These are phyloP conservation scores for Aristolochia californica DNA, from an alignment of 164 flowering plant species.

Conservation along the genomic window DNA sequence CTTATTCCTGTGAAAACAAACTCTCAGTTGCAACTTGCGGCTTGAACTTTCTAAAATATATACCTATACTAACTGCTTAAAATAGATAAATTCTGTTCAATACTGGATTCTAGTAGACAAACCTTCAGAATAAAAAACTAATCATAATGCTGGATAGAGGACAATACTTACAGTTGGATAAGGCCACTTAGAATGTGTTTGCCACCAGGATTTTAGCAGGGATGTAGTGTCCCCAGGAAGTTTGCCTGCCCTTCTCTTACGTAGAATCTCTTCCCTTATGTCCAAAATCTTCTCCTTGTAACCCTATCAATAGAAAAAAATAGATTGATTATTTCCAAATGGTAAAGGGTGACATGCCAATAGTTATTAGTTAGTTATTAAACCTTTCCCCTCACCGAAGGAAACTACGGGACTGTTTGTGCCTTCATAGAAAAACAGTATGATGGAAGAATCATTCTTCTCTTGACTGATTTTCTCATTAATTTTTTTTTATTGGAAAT, in stretches of 20 bases:
- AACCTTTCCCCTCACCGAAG: background rate
- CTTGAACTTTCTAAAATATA: too few relatives aligned
- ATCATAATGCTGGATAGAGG: background rate
- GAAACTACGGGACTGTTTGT: too few relatives aligned
- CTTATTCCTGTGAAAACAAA: too few relatives aligned
- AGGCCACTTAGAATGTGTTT: conserved; percentile 80
- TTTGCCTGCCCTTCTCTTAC: conserved; percentile 77
- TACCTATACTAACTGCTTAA: too few relatives aligned
- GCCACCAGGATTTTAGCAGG: conserved; percentile 77
- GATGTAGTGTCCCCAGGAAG: conserved; percentile 88
- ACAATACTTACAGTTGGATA: conserved; percentile 62
- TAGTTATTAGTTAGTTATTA: background rate
- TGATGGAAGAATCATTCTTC: too few relatives aligned
- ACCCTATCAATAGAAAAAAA: conserved; percentile 30
- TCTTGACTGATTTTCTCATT: too few relatives aligned
- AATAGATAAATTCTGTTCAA: too few relatives aligned
- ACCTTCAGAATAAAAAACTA: too few relatives aligned
- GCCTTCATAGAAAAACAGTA: too few relatives aligned
- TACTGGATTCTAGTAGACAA: too few relatives aligned
- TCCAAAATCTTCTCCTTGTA: conserved; percentile 78
- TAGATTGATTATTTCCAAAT: background rate
- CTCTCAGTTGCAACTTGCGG: too few relatives aligned
- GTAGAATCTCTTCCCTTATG: conserved; percentile 65
- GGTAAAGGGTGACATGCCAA: background rate
- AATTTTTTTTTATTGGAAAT: too few relatives aligned